These are phyloP conservation scores for Arthrobotrys sinensis DNA, from an alignment of 2,329 filamentous ascomycete species.

Conservation along the genomic window DNA sequence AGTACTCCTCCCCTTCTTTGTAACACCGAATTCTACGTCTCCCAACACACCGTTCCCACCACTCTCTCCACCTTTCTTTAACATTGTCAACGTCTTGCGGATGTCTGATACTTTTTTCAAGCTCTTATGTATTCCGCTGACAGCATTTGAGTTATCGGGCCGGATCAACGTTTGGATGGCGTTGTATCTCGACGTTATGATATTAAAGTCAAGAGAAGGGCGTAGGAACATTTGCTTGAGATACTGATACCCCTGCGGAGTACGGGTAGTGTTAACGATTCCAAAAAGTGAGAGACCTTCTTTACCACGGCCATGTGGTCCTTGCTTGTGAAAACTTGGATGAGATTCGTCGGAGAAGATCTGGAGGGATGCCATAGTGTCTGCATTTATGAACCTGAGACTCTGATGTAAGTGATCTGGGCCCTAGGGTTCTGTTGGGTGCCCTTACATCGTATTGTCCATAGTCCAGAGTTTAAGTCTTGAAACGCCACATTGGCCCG, in stretches of 20 bases:
- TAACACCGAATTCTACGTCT: not conserved
- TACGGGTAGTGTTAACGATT: slow-evolving; percentile 68
- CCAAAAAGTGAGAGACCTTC: slow-evolving; percentile 83
- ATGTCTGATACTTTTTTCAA: slow-evolving; percentile 84
- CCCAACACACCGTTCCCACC: slow-evolving; percentile 64
- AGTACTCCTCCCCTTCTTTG: slow-evolving; percentile 68
- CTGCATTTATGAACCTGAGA: slow-evolving; percentile 83
- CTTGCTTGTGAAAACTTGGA: slow-evolving; percentile 84
- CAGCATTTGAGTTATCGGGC: slow-evolving; percentile 75
- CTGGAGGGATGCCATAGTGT: slow-evolving; percentile 86
- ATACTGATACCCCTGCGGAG: slow-evolving; percentile 81
- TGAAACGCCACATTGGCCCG: slow-evolving; percentile 74
- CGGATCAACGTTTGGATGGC: slow-evolving; percentile 78
- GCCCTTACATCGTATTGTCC: slow-evolving; percentile 73
- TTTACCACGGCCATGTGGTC: slow-evolving; percentile 80
- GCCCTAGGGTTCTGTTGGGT: not conserved
- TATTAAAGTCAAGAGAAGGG: slow-evolving; percentile 78
- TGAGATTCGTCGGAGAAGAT: slow-evolving; percentile 87
- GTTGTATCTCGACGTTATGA: slow-evolving; percentile 80
- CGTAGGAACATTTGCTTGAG: slow-evolving; percentile 86
- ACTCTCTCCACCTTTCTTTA: slow-evolving; percentile 77
- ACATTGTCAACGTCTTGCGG: slow-evolving; percentile 76
- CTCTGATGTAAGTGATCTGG: not conserved
- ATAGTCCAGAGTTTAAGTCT: slow-evolving; percentile 83
- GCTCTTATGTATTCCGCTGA: slow-evolving; percentile 74